A percentile compares a stretch with the other conserved stretches of the same genome.
These are phyloP conservation scores for Hemerocallis citrina DNA, from an alignment of 106 monocot genomes.

Conservation along the genomic window DNA sequence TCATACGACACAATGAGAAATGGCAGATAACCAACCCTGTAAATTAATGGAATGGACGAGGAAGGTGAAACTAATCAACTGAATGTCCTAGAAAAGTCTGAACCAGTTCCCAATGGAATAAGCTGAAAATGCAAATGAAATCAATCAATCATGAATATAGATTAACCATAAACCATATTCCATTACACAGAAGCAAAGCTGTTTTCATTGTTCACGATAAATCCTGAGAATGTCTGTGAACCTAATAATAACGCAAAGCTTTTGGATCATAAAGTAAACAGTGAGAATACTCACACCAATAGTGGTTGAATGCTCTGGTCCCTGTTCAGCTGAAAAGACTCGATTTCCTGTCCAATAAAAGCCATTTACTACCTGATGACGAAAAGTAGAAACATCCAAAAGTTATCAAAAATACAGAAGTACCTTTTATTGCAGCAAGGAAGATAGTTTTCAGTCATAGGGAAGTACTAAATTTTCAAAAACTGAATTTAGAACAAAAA, in stretches of 20 bases:
- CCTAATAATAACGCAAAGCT: too few species aligned
- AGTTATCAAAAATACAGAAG: neutral
- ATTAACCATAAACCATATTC: neutral
- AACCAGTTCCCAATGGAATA: slow-evolving; percentile 94
- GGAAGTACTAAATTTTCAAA: too few species aligned
- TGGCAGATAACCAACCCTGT: neutral
- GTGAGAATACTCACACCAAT: slow-evolving; percentile 75
- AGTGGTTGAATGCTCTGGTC: slow-evolving; percentile 42
- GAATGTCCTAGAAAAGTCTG: slow-evolving; percentile 98
- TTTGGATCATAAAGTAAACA: neutral
- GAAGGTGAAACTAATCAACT: slow-evolving; percentile 50
- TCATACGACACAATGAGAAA: slow-evolving; percentile 10
- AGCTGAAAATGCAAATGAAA: slow-evolving; percentile 48
- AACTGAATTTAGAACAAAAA: too few species aligned
- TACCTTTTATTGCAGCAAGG: too few species aligned
- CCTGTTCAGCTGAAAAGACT: slow-evolving; percentile 20
- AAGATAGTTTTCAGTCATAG: too few species aligned
- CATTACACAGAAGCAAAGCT: too few species aligned
- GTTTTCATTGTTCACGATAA: too few species aligned
- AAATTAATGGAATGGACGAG: neutral
- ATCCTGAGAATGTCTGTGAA: too few species aligned
- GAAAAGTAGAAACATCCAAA: slow-evolving; percentile 7
- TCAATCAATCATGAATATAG: too few species aligned
- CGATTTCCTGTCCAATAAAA: slow-evolving; percentile 75
- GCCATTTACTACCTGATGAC: slow-evolving; percentile 84